Conservation (phyloP, 2,329 filamentous ascomycete species). For the Sordariomycetes sp. region DNA sequence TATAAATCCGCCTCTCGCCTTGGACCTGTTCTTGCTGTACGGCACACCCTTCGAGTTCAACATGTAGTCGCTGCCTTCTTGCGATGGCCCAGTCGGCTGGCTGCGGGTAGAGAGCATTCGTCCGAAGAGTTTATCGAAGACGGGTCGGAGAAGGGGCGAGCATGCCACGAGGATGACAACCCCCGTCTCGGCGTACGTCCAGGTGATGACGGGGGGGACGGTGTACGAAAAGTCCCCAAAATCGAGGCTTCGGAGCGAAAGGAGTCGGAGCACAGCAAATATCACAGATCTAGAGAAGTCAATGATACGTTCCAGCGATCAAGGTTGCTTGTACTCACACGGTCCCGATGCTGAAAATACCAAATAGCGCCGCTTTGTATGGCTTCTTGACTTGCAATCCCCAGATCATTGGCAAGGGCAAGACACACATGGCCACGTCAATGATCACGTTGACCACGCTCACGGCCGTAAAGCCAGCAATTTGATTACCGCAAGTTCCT, state of each 20-base stretch:
- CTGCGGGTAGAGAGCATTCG: conserved; percentile 8
- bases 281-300: conserved; percentile 13
- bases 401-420: conserved; percentile 28
- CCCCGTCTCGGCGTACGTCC: conserved; percentile 14
- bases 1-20: conserved; percentile 6
- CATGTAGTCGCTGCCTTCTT: too few species aligned
- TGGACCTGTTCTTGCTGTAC: conserved; percentile 2
- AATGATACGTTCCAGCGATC: not conserved
- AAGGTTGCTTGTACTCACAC: conserved; percentile 6
- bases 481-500: conserved; percentile 25
- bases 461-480: conserved; percentile 26
- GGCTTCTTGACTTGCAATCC: conserved; percentile 21
- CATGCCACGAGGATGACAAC: conserved; percentile 14
- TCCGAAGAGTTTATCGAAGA: conserved; percentile 13
- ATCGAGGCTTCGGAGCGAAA: conserved; percentile 10
- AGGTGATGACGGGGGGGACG: conserved; percentile 11
- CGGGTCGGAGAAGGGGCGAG: conserved; percentile 12
- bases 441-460: conserved; percentile 28
- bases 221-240: conserved; percentile 14
- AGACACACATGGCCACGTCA: conserved; percentile 25
- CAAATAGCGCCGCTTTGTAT: conserved; percentile 18
- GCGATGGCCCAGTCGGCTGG: not conserved
- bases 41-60: not conserved
- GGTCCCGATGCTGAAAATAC: conserved; percentile 19
- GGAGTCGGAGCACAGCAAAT: conserved; percentile 16